Evolutionary conservation across 2,329 filamentous ascomycete genomes (phyloP).

Genomic region (Colletotrichum sp.): DNA sequence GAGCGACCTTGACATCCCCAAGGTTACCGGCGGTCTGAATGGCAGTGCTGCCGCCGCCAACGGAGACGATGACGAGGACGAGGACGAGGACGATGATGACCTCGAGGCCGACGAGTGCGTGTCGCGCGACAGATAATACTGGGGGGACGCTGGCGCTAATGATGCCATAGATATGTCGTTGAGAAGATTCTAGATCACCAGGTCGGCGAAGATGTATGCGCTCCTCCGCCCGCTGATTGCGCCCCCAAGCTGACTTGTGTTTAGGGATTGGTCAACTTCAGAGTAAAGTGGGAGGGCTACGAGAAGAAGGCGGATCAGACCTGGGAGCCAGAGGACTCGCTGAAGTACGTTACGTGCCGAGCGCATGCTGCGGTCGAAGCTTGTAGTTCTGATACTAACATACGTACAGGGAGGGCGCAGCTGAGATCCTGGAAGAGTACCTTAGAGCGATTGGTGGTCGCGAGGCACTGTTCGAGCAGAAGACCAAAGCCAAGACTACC

Average conservation of each 20-base stretch:
- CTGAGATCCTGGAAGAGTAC: slow-evolving; percentile 69
- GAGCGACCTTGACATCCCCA: neutral
- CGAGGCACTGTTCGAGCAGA: slow-evolving; percentile 56
- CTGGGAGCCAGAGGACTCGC: slow-evolving; percentile 80
- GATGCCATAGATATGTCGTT: slow-evolving; percentile 67
- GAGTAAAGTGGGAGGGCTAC: slow-evolving; percentile 85
- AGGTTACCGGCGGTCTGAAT: slow-evolving; percentile 5
- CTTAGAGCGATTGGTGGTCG: slow-evolving; percentile 67
- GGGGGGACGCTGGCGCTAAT: slow-evolving; percentile 17
- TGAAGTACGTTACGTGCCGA: slow-evolving; percentile 49
- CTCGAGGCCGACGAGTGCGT: slow-evolving; percentile 32
- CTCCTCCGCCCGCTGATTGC: neutral
- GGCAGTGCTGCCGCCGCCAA: slow-evolving; percentile 30
- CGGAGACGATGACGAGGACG: slow-evolving; percentile 39
- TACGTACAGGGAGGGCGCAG: slow-evolving; percentile 56
- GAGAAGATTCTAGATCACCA: slow-evolving; percentile 75
- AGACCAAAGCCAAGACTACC: slow-evolving; percentile 51
- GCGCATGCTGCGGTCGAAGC: neutral
- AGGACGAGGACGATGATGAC: slow-evolving; percentile 49
- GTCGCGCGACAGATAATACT: neutral
- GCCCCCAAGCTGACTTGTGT: neutral
- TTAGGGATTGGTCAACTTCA: slow-evolving; percentile 62
- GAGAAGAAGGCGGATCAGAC: slow-evolving; percentile 73
- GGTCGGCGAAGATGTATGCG: slow-evolving; percentile 58
- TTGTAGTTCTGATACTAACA: neutral